These are phyloP conservation scores for Camelina neglecta DNA, from an alignment of 345 rosid species.

Conservation along the genomic window DNA sequence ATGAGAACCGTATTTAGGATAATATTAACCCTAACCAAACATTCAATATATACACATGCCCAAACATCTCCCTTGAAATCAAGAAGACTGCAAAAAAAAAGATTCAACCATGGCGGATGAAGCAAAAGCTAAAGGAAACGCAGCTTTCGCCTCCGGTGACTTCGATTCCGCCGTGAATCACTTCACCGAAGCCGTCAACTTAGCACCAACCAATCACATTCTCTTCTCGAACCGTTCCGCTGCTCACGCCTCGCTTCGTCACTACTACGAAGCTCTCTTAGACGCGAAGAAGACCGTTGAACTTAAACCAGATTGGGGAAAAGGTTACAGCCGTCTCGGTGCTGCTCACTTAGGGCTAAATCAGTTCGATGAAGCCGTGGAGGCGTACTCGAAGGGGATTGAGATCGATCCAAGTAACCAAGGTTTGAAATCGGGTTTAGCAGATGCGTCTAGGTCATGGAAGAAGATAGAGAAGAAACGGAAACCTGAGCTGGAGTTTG, in stretches of 20 bases:
- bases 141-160: conserved; percentile 92
- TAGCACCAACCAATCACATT: conserved; percentile 82
- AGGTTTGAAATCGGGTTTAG: conserved; percentile 71
- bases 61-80: conserved; percentile 13
- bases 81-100: conserved; percentile 14
- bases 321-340: conserved; percentile 95
- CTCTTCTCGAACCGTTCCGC: conserved; percentile 98
- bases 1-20: conserved; percentile 8
- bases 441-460: conserved; percentile 70
- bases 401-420: conserved; percentile 87
- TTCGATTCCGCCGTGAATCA: conserved; percentile 68
- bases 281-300: conserved; percentile 96
- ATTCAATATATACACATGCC: background rate
- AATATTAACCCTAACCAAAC: conserved; percentile 17
- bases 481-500: conserved; percentile 39
- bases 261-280: conserved; percentile 65
- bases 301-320: conserved; percentile 91
- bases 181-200: conserved; percentile 82
- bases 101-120: conserved; percentile 64
- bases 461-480: conserved; percentile 43
- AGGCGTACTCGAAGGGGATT: conserved; percentile 76
- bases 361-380: conserved; percentile 61
- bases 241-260: conserved; percentile 76
- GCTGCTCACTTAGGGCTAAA: conserved; percentile 83
- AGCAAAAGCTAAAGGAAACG: conserved; percentile 92